Evolutionary conservation across 768 basidiomycete genomes (phyloP).

Genomic region (Kwoniella newhampshirensis): DNA sequence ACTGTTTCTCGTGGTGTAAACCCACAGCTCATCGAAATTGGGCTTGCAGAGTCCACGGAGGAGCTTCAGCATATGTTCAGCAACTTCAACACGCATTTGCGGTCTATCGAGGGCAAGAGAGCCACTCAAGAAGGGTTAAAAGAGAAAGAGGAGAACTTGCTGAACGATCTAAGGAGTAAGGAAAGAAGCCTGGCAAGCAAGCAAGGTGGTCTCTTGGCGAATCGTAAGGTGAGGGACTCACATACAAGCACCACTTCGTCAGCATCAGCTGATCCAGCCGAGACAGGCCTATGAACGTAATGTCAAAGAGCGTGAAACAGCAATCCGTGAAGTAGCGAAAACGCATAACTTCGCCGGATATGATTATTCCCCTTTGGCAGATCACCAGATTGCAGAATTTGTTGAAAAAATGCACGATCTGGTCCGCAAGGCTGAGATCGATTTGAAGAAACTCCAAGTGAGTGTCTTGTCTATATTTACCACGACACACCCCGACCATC

Average conservation of each 20-base stretch:
- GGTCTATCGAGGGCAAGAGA: conserved; percentile 29
- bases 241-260: neutral
- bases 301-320: conserved; percentile 67
- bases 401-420: conserved; percentile 65
- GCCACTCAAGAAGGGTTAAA: conserved; percentile 29
- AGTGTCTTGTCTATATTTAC: conserved; percentile 13
- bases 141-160: conserved; percentile 37
- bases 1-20: too few species aligned
- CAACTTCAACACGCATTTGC: conserved; percentile 56
- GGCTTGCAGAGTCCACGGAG: conserved; percentile 63
- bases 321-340: conserved; percentile 68
- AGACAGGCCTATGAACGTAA: conserved; percentile 71
- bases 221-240: conserved; percentile 64
- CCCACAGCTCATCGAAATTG: conserved; percentile 5
- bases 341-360: conserved; percentile 74
- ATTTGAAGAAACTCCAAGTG: conserved; percentile 66
- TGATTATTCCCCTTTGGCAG: conserved; percentile 67
- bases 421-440: conserved; percentile 62
- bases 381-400: conserved; percentile 73
- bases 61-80: conserved; percentile 59
- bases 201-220: conserved; percentile 66
- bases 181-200: conserved; percentile 44
- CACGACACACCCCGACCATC: too few species aligned
- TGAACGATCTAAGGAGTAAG: conserved; percentile 42
- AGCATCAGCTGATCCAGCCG: conserved; percentile 4